Conservation (phyloP, 352 stramenopile species). For the Ochromonadaceae sp. region DNA sequence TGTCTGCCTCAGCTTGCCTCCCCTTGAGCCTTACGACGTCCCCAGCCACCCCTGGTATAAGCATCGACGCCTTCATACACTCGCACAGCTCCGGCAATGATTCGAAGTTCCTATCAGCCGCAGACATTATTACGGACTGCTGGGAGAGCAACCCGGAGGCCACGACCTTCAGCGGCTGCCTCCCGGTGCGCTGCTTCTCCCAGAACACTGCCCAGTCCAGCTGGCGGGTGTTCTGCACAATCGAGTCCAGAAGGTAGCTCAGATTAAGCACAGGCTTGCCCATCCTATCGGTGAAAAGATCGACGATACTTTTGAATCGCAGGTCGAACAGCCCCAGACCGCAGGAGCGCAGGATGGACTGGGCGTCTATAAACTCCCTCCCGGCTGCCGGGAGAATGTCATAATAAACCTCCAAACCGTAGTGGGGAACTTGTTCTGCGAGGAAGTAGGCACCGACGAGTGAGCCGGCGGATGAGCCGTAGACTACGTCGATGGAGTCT, state of each 20-base stretch:
- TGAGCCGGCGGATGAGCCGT: conserved; percentile 49
- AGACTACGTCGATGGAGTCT: conserved; percentile 51
- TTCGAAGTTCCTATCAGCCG: conserved; percentile 42
- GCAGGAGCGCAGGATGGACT: conserved; percentile 25
- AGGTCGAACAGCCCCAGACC: conserved; percentile 43
- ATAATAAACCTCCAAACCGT: conserved; percentile 60
- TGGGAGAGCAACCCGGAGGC: conserved; percentile 39
- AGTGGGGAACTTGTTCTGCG: conserved; percentile 41
- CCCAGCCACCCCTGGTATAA: conserved; percentile 53
- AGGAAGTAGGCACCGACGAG: conserved; percentile 54
- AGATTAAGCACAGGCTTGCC: conserved; percentile 50
- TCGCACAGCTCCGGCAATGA: conserved; percentile 42
- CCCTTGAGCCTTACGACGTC: conserved; percentile 43
- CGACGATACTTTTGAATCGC: conserved; percentile 30
- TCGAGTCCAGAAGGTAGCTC: conserved; percentile 39
- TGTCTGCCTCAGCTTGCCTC: not conserved
- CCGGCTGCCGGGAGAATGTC: conserved; percentile 45
- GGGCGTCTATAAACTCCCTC: conserved; percentile 48
- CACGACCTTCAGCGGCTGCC: conserved; percentile 39
- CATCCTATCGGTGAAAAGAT: conserved; percentile 29
- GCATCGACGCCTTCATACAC: conserved; percentile 51
- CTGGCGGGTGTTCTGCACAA: conserved; percentile 41
- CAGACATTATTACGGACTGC: conserved; percentile 41
- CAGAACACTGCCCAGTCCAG: conserved; percentile 58
- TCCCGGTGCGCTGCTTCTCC: conserved; percentile 20